Evolutionary conservation across 805 yeast genomes (phyloP).

Genomic region (Lipomyces chichibuensis): DNA sequence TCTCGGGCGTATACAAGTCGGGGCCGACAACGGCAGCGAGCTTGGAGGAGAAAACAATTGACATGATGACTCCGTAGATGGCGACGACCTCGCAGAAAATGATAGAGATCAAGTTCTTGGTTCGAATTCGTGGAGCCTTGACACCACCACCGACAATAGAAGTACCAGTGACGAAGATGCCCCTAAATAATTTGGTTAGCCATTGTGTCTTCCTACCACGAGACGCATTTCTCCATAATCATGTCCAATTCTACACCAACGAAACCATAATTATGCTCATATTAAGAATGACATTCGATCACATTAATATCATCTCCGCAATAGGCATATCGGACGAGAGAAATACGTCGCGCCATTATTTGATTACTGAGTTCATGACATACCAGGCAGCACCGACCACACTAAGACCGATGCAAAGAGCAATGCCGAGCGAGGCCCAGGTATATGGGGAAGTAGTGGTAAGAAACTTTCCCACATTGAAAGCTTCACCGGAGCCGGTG

Average conservation of each 20-base stretch:
- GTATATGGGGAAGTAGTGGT: slow-evolving; percentile 87
- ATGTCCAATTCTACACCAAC: not conserved
- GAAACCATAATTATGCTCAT: not conserved
- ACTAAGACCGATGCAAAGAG: slow-evolving; percentile 86
- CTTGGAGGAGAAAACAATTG: slow-evolving; percentile 90
- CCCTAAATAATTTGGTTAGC: slow-evolving; percentile 46
- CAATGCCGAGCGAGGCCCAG: slow-evolving; percentile 95
- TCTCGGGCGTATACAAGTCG: slow-evolving; percentile 71
- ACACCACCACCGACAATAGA: slow-evolving; percentile 98
- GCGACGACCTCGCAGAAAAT: slow-evolving; percentile 99
- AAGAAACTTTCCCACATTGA: slow-evolving; percentile 88
- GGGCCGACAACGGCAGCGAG: slow-evolving; percentile 65
- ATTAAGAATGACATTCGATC: not conserved
- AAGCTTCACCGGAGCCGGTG: slow-evolving; percentile 89
- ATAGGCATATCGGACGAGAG: not conserved
- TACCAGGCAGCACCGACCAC: slow-evolving; percentile 98
- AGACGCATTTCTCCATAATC: not conserved
- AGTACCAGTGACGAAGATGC: slow-evolving; percentile 93
- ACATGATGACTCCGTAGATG: slow-evolving; percentile 92
- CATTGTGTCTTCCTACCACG: not conserved
- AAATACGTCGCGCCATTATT: not conserved
- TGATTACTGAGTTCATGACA: slow-evolving; percentile 16
- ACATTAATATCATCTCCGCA: not conserved
- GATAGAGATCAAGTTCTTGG: slow-evolving; percentile 89
- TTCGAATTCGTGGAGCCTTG: slow-evolving; percentile 94